Evolutionary conservation across 768 basidiomycete genomes (phyloP).

Genomic region (Serendipita sp.): DNA sequence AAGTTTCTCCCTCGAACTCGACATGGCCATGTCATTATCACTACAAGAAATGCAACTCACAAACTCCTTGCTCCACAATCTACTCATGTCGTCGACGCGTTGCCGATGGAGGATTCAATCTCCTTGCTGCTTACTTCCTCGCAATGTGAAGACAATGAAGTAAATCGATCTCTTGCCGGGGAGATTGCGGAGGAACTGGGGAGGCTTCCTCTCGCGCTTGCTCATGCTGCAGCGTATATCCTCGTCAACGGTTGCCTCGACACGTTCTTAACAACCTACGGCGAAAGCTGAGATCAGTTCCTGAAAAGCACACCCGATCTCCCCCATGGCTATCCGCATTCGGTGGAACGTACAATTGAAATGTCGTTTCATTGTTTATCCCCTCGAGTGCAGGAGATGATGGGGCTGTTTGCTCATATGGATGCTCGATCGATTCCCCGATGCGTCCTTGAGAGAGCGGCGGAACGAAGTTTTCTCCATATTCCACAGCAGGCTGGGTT

Average conservation of each 20-base stretch:
- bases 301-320: not conserved
- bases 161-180: not conserved
- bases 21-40: conserved; percentile 1
- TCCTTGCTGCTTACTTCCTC: not conserved
- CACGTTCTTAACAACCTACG: not conserved
- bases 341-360: not conserved
- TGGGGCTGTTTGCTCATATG: not conserved
- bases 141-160: not conserved
- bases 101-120: not conserved
- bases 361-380: not conserved
- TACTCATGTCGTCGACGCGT: not conserved
- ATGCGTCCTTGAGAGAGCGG: not conserved
- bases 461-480: not conserved
- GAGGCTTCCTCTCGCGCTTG: not conserved
- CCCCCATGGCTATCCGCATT: not conserved
- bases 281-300: not conserved
- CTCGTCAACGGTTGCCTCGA: not conserved
- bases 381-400: not conserved
- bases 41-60: not conserved
- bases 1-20: not conserved
- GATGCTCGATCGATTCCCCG: not conserved
- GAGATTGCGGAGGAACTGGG: not conserved
- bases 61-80: not conserved
- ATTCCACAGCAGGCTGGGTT: not conserved
- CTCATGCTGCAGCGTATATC: not conserved